These are phyloP conservation scores for Kodamaea ohmeri DNA, from an alignment of 1,139 yeast genomes.

Conservation along the genomic window DNA sequence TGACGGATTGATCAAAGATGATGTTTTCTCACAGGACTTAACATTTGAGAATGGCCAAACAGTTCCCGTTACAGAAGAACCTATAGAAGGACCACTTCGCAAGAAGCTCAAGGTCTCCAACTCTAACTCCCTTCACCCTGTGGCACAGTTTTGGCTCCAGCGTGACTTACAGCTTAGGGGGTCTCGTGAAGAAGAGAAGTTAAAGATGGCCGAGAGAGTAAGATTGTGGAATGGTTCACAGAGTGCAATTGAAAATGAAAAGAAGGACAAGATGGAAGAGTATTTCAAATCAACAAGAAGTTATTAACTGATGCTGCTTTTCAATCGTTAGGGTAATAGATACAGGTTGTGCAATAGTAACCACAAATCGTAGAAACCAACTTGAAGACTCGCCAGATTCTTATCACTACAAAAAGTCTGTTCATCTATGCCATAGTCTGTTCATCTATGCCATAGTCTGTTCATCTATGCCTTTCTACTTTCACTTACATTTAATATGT, in stretches of 20 bases:
- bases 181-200: slow-evolving; percentile 49
- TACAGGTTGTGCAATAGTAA: not conserved
- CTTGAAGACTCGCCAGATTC: not conserved
- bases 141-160: slow-evolving; percentile 64
- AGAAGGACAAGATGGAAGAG: slow-evolving; percentile 35
- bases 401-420: not conserved
- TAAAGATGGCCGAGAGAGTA: slow-evolving; percentile 42
- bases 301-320: slow-evolving; percentile 51
- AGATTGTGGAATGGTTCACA: slow-evolving; percentile 35
- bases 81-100: slow-evolving; percentile 6
- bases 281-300: slow-evolving; percentile 49
- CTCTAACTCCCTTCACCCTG: slow-evolving; percentile 62
- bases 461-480: no score
- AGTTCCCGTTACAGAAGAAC: slow-evolving; percentile 12
- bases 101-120: slow-evolving; percentile 25
- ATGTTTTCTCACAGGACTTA: slow-evolving; percentile 26
- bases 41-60: slow-evolving; percentile 21
- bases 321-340: slow-evolving; percentile 45
- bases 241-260: slow-evolving; percentile 7
- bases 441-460: no score
- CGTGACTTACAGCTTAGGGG: slow-evolving; percentile 55
- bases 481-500: no score
- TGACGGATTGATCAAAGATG: slow-evolving; percentile 51
- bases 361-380: no score
- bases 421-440: no score